Conservation (phyloP, 768 basidiomycete genomes). For the Melanogaster broomeanus region DNA sequence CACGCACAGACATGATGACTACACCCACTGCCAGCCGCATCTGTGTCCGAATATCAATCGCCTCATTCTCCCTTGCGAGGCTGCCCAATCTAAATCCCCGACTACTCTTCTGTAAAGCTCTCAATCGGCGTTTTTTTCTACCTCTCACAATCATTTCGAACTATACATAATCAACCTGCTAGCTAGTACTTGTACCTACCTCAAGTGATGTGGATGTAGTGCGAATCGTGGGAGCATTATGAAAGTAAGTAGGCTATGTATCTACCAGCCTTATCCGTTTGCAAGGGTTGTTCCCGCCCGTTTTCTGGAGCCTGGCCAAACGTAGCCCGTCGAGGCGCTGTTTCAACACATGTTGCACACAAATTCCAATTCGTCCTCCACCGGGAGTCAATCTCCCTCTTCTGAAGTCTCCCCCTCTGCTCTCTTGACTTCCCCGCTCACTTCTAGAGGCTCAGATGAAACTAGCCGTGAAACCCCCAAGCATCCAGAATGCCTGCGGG, state of each 20-base stretch:
- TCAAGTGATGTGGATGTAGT: slow-evolving; percentile 3
- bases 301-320: too few species aligned
- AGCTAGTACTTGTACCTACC: slow-evolving; percentile 24
- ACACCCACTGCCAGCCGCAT: slow-evolving; percentile 26
- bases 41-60: slow-evolving; percentile 21
- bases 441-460: slow-evolving; percentile 39
- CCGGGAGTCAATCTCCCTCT: slow-evolving; percentile 49
- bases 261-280: too few species aligned
- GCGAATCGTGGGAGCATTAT: too few species aligned
- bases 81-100: slow-evolving; percentile 33
- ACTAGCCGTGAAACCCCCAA: slow-evolving; percentile 43
- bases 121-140: slow-evolving; percentile 30
- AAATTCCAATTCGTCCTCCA: slow-evolving; percentile 46
- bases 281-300: too few species aligned
- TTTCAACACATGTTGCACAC: slow-evolving; percentile 69
- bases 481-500: slow-evolving; percentile 83
- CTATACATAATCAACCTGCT: slow-evolving; percentile 21
- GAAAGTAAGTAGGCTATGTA: too few species aligned
- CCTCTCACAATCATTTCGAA: slow-evolving; percentile 23
- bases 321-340: too few species aligned
- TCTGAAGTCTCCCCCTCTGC: slow-evolving; percentile 51
- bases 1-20: slow-evolving; percentile 30
- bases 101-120: slow-evolving; percentile 17
- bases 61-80: slow-evolving; percentile 28
- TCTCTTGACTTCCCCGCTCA: slow-evolving; percentile 37